Conservation (phyloP, 805 yeast species). For the Myxozyma kluyveri region DNA sequence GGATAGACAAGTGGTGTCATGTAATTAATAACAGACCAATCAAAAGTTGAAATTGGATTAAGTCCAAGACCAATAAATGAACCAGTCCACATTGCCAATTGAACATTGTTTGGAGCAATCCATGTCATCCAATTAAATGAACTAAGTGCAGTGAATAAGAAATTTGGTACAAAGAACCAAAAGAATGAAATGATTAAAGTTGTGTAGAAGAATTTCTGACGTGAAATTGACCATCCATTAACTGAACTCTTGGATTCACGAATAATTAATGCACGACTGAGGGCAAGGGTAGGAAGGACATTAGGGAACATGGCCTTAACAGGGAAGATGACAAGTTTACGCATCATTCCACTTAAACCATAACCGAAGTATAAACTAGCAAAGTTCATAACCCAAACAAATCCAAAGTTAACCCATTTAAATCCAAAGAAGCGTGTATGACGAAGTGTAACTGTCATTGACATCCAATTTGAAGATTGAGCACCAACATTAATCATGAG, state of each 20-base stretch:
- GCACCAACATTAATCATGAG: conserved; percentile 33
- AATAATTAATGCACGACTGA: conserved; percentile 49
- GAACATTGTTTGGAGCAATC: conserved; percentile 52
- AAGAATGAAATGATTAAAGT: conserved; percentile 44
- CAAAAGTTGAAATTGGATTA: conserved; percentile 44
- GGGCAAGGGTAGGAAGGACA: conserved; percentile 47
- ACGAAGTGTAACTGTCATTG: conserved; percentile 9
- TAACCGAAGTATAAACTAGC: conserved; percentile 64
- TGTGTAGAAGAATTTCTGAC: conserved; percentile 50
- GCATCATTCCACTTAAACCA: conserved; percentile 64
- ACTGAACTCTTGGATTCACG: conserved; percentile 45
- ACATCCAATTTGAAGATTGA: conserved; percentile 24
- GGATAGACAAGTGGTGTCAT: conserved; percentile 38
- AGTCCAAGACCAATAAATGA: conserved; percentile 42
- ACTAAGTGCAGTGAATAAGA: conserved; percentile 57
- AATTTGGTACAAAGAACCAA: conserved; percentile 65
- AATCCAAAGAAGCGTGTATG: conserved; percentile 15
- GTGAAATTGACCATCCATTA: conserved; percentile 59
- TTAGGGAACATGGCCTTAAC: conserved; percentile 59
- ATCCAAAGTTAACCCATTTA: conserved; percentile 45
- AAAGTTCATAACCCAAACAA: conserved; percentile 51
- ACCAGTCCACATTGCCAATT: conserved; percentile 52
- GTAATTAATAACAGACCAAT: conserved; percentile 36
- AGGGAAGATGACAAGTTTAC: conserved; percentile 46
- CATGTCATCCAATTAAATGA: conserved; percentile 58